phyloP scores from a whole-genome alignment of 2,329 filamentous ascomycete genomes.

The Colletotrichum theobromicola region DNA sequence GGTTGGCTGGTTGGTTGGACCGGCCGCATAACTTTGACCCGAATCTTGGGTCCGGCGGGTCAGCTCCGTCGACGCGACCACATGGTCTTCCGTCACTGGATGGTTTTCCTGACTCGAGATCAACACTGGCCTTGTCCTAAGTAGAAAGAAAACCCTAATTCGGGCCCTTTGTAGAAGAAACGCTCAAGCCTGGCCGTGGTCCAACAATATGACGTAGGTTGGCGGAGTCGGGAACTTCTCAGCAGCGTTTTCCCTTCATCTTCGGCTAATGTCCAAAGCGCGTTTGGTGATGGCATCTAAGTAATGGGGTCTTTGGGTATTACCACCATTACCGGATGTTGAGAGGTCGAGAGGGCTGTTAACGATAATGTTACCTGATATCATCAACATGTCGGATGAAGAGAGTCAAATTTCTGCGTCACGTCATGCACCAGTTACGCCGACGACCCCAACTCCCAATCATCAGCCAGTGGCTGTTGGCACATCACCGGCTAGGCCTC shows the following conservation, averaged over 20 bases:
- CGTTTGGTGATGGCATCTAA: too few relatives aligned
- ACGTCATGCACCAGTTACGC: too few relatives aligned
- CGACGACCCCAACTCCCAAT: too few relatives aligned
- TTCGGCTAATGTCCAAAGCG: too few relatives aligned
- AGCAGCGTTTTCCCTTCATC: too few relatives aligned
- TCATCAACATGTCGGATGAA: fast-evolving
- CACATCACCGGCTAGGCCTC: too few relatives aligned
- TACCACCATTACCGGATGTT: not conserved
- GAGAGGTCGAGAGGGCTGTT: not conserved
- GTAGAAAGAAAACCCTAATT: not conserved
- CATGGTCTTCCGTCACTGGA: not conserved
- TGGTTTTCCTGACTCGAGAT: not conserved
- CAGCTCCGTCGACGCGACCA: not conserved
- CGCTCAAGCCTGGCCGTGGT: not conserved
- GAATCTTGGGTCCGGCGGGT: not conserved
- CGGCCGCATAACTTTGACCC: not conserved
- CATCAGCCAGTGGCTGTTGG: too few relatives aligned
- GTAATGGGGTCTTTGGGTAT: not conserved
- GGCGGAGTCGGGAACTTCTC: not conserved
- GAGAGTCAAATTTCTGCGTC: too few relatives aligned
- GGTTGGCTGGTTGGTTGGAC: not conserved
- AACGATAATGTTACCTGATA: fast-evolving
- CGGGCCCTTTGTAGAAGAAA: not conserved
- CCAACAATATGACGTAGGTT: not conserved
- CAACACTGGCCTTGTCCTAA: not conserved